Conservation (phyloP, 768 basidiomycete species). For the Pleurotus platypus region DNA sequence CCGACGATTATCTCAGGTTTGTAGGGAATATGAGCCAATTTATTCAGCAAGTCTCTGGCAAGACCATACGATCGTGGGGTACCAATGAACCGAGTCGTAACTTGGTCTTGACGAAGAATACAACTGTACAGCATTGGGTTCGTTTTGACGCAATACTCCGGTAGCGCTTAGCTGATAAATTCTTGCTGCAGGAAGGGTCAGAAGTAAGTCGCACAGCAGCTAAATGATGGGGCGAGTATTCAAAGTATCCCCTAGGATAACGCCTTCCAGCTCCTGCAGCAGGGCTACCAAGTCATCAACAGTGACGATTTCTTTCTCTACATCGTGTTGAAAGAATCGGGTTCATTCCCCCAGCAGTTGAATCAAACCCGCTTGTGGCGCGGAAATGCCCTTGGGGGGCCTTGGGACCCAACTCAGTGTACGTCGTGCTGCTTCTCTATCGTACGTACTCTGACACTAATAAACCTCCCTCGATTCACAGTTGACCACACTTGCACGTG, state of each 20-base stretch:
- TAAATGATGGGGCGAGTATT: background rate
- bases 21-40: conserved; percentile 39
- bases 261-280: conserved; percentile 26
- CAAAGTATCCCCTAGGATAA: conserved; percentile 20
- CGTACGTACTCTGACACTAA: background rate
- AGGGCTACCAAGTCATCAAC: conserved; percentile 34
- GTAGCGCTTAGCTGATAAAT: conserved; percentile 6
- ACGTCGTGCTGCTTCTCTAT: background rate
- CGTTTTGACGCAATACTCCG: background rate
- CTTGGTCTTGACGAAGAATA: background rate
- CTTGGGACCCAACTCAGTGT: conserved; percentile 28
- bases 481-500: background rate
- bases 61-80: conserved; percentile 39
- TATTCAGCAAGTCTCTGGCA: conserved; percentile 25
- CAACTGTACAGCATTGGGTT: conserved; percentile 4
- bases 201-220: background rate
- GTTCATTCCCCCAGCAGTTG: conserved; percentile 29
- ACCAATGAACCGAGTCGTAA: conserved; percentile 25
- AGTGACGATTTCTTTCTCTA: conserved; percentile 32
- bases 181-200: background rate
- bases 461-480: background rate
- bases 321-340: conserved; percentile 29
- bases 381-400: conserved; percentile 24
- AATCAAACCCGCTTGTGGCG: conserved; percentile 25
- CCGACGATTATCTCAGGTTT: conserved; percentile 37